phyloP scores from a whole-genome alignment of 108 stramenopile species.

The Mediolabrus comicus region DNA sequence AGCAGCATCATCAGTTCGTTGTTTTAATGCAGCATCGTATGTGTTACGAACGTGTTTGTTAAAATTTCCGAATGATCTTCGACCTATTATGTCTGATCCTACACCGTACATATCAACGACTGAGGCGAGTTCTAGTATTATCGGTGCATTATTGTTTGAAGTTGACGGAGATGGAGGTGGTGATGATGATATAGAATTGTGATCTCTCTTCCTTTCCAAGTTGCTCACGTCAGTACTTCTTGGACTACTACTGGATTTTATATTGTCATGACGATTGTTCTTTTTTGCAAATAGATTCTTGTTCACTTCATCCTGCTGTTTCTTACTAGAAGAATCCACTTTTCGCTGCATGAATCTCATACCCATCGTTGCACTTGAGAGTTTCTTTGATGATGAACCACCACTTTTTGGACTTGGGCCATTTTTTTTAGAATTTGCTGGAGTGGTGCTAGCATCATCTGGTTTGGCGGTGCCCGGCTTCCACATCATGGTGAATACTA shows the following conservation, averaged over 20 bases:
- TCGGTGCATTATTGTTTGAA: conserved; percentile 16
- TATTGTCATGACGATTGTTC: not conserved
- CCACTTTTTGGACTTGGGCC: not conserved
- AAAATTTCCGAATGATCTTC: conserved; percentile 75
- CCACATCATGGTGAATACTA: conserved; percentile 60
- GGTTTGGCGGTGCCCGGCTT: conserved; percentile 71
- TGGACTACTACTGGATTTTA: conserved; percentile 6
- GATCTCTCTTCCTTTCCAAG: conserved; percentile 9
- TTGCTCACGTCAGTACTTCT: conserved; percentile 8
- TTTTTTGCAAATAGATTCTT: conserved; percentile 10
- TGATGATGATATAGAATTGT: not conserved
- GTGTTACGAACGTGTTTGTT: conserved; percentile 53
- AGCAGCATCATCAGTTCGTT: conserved; percentile 14
- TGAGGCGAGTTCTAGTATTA: conserved; percentile 41
- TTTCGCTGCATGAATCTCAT: conserved; percentile 87
- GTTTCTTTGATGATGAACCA: conserved; percentile 39
- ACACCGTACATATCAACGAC: conserved; percentile 70
- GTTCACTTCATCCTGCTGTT: conserved; percentile 3
- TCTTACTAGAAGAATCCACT: conserved; percentile 13
- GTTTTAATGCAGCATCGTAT: conserved; percentile 54
- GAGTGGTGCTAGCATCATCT: not conserved
- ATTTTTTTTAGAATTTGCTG: not conserved
- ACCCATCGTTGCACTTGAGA: conserved; percentile 82
- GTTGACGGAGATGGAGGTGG: not conserved
- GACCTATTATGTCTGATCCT: conserved; percentile 61